Evolutionary conservation across 2,329 filamentous ascomycete species (phyloP).

Genomic region (Pezicula neosporulosa): DNA sequence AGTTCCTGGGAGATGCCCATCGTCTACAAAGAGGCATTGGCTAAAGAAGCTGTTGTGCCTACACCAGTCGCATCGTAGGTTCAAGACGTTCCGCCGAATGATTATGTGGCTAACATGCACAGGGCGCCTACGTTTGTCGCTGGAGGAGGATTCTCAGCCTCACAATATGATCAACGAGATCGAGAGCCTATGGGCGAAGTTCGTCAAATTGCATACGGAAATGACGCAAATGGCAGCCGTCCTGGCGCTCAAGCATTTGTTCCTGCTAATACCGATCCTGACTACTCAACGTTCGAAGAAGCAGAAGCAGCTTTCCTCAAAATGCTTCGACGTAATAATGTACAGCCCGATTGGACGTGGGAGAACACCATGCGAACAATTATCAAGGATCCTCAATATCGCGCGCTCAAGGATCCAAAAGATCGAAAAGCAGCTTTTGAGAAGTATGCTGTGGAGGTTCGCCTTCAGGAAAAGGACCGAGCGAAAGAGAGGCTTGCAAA

Average conservation of each 20-base stretch:
- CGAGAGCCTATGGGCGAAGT: constrained; percentile 45
- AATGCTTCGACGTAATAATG: constrained; percentile 77
- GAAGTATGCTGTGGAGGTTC: constrained; percentile 88
- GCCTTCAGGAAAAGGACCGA: constrained; percentile 88
- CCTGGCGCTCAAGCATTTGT: constrained; percentile 52
- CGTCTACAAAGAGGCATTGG: constrained; percentile 71
- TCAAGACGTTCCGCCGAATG: neutral
- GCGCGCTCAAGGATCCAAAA: constrained; percentile 87
- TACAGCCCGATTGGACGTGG: constrained; percentile 92
- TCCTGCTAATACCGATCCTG: constrained; percentile 66
- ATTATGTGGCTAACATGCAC: constrained; percentile 8
- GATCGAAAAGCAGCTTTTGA: constrained; percentile 90
- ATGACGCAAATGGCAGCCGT: constrained; percentile 43
- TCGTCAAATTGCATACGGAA: constrained; percentile 55
- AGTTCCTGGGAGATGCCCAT: constrained; percentile 96
- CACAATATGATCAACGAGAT: constrained; percentile 30
- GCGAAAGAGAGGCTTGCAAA: constrained; percentile 92
- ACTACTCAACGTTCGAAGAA: constrained; percentile 78
- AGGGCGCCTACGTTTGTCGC: constrained; percentile 37
- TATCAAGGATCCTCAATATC: constrained; percentile 88
- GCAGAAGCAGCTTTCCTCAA: constrained; percentile 93
- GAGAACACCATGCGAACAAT: constrained; percentile 81
- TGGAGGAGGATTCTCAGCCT: constrained; percentile 33
- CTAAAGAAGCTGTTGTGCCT: constrained; percentile 44
- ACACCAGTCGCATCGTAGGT: constrained; percentile 43